Conservation (phyloP, 768 basidiomycete genomes). For the Chalciporus sphaerocephalus region DNA sequence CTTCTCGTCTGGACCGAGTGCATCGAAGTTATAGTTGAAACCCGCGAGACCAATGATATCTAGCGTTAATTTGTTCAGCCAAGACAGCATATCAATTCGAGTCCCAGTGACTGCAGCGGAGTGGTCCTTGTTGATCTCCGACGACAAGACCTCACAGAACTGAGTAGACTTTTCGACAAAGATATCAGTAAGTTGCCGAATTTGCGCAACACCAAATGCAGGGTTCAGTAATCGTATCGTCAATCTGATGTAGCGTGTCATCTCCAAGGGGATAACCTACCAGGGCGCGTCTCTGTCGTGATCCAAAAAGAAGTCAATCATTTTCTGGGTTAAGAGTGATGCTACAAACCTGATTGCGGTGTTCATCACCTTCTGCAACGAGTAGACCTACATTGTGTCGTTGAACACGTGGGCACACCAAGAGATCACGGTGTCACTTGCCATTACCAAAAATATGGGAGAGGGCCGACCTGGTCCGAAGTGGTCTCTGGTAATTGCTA, state of each 20-base stretch:
- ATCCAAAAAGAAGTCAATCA: background rate
- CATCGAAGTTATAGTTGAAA: constrained; percentile 36
- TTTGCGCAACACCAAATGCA: constrained; percentile 58
- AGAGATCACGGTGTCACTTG: no score
- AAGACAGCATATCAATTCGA: constrained; percentile 31
- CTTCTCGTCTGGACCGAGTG: constrained; percentile 22
- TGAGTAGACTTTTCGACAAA: constrained; percentile 52
- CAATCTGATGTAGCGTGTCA: background rate
- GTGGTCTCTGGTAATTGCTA: no score
- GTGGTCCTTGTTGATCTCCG: constrained; percentile 30
- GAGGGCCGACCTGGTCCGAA: no score
- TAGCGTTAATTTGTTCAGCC: constrained; percentile 35
- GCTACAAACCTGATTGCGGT: constrained; percentile 37
- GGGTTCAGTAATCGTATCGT: constrained; percentile 44
- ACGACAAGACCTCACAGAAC: constrained; percentile 49
- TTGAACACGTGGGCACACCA: background rate
- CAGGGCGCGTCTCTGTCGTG: constrained; percentile 26
- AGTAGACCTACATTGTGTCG: constrained; percentile 41
- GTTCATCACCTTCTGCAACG: constrained; percentile 37
- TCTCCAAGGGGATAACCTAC: constrained; percentile 16
- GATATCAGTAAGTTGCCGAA: constrained; percentile 52
- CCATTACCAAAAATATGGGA: no score
- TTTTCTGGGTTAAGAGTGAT: background rate
- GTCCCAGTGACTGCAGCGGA: constrained; percentile 10
- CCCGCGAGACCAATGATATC: no score